Percentiles rank a stretch among this genome's conserved stretches.
phyloP scores from a whole-genome alignment of 768 basidiomycete genomes.

The Boletus vinaceobasis region DNA sequence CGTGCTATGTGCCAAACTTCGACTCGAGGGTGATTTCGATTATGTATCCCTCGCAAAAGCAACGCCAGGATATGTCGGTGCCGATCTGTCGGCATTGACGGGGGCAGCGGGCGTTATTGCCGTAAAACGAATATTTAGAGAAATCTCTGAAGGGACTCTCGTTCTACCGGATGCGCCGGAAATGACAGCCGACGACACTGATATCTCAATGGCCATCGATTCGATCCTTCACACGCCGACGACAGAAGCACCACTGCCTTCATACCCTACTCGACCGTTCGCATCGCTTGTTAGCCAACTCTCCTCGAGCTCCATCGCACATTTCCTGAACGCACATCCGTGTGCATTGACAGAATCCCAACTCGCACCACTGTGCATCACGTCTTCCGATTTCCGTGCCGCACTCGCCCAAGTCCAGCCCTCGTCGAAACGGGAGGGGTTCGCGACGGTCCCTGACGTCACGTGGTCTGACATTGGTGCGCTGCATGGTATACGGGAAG shows the following conservation, averaged over 20 bases:
- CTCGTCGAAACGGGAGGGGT: slow-evolving; percentile 96
- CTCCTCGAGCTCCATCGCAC: slow-evolving; percentile 70
- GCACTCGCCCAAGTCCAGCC: slow-evolving; percentile 92
- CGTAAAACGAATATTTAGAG: slow-evolving; percentile 92
- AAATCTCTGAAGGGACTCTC: slow-evolving; percentile 64
- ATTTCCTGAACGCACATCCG: slow-evolving; percentile 88
- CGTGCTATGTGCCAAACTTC: slow-evolving; percentile 79
- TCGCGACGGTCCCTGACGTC: slow-evolving; percentile 94
- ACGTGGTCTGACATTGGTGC: slow-evolving; percentile 96
- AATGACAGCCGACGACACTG: slow-evolving; percentile 15
- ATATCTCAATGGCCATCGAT: slow-evolving; percentile 40
- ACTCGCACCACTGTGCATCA: slow-evolving; percentile 80
- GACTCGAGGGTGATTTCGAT: slow-evolving; percentile 85
- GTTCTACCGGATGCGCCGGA: slow-evolving; percentile 44
- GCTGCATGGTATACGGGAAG: slow-evolving; percentile 79
- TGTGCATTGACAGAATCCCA: slow-evolving; percentile 72
- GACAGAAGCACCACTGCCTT: slow-evolving; percentile 11
- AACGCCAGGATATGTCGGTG: slow-evolving; percentile 97
- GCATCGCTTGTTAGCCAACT: slow-evolving; percentile 38
- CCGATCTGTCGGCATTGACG: slow-evolving; percentile 86
- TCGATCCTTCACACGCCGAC: slow-evolving; percentile 15
- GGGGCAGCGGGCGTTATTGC: slow-evolving; percentile 95
- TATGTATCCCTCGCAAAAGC: slow-evolving; percentile 82
- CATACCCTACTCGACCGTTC: slow-evolving; percentile 31
- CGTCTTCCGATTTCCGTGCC: slow-evolving; percentile 68